Conservation (phyloP, 1,284 basidiomycete genomes). For the Sanghuangporus baumii region DNA sequence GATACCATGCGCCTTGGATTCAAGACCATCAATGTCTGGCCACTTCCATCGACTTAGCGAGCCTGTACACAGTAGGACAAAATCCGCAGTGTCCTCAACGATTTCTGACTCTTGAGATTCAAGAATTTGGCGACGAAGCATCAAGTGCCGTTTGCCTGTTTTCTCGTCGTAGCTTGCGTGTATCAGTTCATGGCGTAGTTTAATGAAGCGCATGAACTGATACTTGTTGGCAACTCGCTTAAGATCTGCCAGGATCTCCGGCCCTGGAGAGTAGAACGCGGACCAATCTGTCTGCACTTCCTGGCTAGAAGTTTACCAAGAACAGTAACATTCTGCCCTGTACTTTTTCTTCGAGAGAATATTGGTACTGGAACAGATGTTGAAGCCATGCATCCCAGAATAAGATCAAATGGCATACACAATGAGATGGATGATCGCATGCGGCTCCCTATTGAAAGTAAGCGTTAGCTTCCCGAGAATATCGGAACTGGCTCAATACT, state of each 20-base stretch:
- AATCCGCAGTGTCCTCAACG: slow-evolving; percentile 46
- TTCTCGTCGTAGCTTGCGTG: slow-evolving; percentile 45
- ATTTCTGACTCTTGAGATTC: slow-evolving; percentile 33
- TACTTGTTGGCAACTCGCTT: slow-evolving; percentile 53
- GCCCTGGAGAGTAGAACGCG: slow-evolving; percentile 50
- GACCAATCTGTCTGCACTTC: slow-evolving; percentile 47
- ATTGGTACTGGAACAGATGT: slow-evolving; percentile 41
- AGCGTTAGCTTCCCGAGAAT: background rate
- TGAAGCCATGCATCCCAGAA: background rate
- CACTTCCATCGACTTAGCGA: slow-evolving; percentile 48
- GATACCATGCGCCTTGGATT: slow-evolving; percentile 9
- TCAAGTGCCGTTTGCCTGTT: slow-evolving; percentile 48
- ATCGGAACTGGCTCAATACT: slow-evolving; percentile 1
- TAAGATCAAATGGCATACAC: slow-evolving; percentile 26
- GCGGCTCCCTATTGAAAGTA: slow-evolving; percentile 36
- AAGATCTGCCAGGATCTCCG: slow-evolving; percentile 51
- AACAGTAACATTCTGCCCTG: background rate
- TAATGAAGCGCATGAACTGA: slow-evolving; percentile 46
- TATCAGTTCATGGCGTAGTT: slow-evolving; percentile 47
- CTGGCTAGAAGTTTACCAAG: background rate
- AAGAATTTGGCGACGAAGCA: slow-evolving; percentile 33
- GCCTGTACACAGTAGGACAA: slow-evolving; percentile 45
- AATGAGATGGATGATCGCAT: slow-evolving; percentile 53
- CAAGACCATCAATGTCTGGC: slow-evolving; percentile 52
- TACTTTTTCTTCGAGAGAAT: slow-evolving; percentile 51